These are phyloP conservation scores for Apiospora marii DNA, from an alignment of 2,329 filamentous ascomycete species.

Conservation along the genomic window DNA sequence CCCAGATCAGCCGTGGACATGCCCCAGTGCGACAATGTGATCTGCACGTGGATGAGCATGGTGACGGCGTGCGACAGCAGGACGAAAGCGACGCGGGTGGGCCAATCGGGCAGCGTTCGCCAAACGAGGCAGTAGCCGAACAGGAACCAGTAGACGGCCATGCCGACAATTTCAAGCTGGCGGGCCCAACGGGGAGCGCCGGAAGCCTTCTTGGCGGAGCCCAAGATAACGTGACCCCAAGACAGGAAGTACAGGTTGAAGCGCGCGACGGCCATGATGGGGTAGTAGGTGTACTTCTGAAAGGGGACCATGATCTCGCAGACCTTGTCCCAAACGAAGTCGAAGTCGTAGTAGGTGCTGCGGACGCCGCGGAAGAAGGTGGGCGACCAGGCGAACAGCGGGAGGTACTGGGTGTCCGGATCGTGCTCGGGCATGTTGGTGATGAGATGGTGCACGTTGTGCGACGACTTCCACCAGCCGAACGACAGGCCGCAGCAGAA, in stretches of 20 bases:
- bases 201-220: constrained; percentile 37
- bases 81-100: constrained; percentile 66
- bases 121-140: constrained; percentile 73
- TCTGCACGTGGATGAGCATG: constrained; percentile 75
- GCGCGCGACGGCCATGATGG: constrained; percentile 70
- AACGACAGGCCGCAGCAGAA: constrained; percentile 72
- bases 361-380: constrained; percentile 69
- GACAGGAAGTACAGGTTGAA: constrained; percentile 77
- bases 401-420: constrained; percentile 71
- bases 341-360: constrained; percentile 71
- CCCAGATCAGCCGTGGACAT: constrained; percentile 74
- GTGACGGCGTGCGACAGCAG: constrained; percentile 71
- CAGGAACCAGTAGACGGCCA: constrained; percentile 71
- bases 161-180: constrained; percentile 69
- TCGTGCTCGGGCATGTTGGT: constrained; percentile 70
- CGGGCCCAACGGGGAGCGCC: constrained; percentile 72
- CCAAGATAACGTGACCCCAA: constrained; percentile 66
- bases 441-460: constrained; percentile 73
- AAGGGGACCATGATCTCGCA: constrained; percentile 66
- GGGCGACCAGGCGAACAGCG: constrained; percentile 72
- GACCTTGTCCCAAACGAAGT: constrained; percentile 68
- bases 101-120: constrained; percentile 64
- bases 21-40: constrained; percentile 76
- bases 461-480: constrained; percentile 74
- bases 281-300: constrained; percentile 75